Percentiles rank a stretch among this genome's conserved stretches.
Evolutionary conservation across 495 filamentous ascomycete species (phyloP).

Genomic region (Penicillium canariense): DNA sequence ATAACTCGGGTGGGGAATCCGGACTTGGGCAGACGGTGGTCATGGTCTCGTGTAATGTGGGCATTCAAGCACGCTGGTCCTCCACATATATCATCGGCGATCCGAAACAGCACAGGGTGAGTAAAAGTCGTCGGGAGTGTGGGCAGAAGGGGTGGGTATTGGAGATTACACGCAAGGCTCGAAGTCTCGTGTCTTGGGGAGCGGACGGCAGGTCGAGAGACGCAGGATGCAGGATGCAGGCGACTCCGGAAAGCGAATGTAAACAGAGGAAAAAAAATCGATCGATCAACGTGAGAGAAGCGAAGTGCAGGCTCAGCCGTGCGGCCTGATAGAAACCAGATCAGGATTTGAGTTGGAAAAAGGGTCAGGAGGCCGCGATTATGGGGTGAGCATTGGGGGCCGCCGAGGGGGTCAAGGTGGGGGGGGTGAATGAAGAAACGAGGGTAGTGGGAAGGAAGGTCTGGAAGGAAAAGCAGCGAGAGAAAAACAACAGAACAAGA

Average conservation of each 20-base stretch:
- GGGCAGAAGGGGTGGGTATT: slow-evolving; percentile 17
- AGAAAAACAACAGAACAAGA: slow-evolving; percentile 15
- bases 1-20: slow-evolving; percentile 79
- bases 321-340: slow-evolving; percentile 31
- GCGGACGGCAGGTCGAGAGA: slow-evolving; percentile 1
- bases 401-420: slow-evolving; percentile 16
- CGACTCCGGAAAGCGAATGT: slow-evolving; percentile 8
- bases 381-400: slow-evolving; percentile 23
- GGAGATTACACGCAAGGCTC: slow-evolving; percentile 24
- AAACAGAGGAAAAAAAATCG: slow-evolving; percentile 11
- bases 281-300: slow-evolving; percentile 22
- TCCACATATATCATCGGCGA: slow-evolving; percentile 11
- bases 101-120: slow-evolving; percentile 7
- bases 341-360: slow-evolving; percentile 23
- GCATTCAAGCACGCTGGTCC: slow-evolving; percentile 10
- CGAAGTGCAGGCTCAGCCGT: slow-evolving; percentile 31
- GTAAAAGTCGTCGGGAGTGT: slow-evolving; percentile 12
- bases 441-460: slow-evolving; percentile 23
- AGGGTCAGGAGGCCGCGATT: slow-evolving; percentile 25
- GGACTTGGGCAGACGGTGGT: slow-evolving; percentile 59
- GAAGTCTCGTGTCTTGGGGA: not conserved
- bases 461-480: slow-evolving; percentile 18
- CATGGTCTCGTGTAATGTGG: slow-evolving; percentile 53
- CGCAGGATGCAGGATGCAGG: slow-evolving; percentile 4
- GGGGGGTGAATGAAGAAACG: slow-evolving; percentile 15